These are phyloP conservation scores for Saccharomycopsis hybrid DNA, from an alignment of 1,139 yeast genomes.

Conservation along the genomic window DNA sequence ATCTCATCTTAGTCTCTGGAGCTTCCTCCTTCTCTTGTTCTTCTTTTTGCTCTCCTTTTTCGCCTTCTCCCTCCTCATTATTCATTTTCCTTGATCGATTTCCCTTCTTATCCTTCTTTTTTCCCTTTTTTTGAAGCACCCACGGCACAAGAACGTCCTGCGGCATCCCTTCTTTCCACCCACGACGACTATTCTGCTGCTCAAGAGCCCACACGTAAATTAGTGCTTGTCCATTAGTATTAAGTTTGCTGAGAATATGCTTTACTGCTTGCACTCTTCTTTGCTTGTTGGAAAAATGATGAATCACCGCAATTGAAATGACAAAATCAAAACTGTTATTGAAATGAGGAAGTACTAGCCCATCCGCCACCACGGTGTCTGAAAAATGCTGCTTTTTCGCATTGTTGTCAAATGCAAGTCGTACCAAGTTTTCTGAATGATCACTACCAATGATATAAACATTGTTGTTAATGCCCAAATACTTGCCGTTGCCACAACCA, in stretches of 20 bases:
- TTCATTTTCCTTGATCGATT: too few relatives aligned
- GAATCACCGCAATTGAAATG: constrained; percentile 91
- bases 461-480: constrained; percentile 62
- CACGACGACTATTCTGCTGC: constrained; percentile 78
- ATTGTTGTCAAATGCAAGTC: constrained; percentile 54
- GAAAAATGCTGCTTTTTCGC: constrained; percentile 26
- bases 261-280: constrained; percentile 70
- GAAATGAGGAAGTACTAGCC: constrained; percentile 63
- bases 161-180: constrained; percentile 83
- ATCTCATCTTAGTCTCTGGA: constrained; percentile 62
- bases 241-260: constrained; percentile 60
- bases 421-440: constrained; percentile 66
- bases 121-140: constrained; percentile 52
- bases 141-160: constrained; percentile 95
- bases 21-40: constrained; percentile 24
- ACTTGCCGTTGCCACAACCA: constrained; percentile 97
- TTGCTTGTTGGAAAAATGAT: constrained; percentile 82
- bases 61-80: too few relatives aligned
- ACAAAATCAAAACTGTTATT: constrained; percentile 71
- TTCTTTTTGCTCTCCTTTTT: too few relatives aligned
- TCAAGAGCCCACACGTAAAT: constrained; percentile 97
- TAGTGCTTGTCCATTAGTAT: constrained; percentile 58
- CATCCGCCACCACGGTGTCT: constrained; percentile 70
- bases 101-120: constrained; percentile 26
- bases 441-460: constrained; percentile 78